Conservation (phyloP, 2,329 filamentous ascomycete species). For the Phyllosticta citribraziliensis region DNA sequence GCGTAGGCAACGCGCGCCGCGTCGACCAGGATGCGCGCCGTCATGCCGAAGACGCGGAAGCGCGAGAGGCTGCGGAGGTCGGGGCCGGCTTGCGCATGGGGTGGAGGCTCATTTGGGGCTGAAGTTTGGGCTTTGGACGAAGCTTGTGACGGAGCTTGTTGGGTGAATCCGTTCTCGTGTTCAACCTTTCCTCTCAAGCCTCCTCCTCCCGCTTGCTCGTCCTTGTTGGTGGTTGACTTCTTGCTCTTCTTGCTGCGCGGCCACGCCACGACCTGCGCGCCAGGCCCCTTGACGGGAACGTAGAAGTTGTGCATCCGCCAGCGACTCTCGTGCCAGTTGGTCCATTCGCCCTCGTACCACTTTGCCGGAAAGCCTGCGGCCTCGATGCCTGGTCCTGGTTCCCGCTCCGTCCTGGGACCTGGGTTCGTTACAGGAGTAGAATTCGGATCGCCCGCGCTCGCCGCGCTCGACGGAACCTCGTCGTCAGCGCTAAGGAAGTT, state of each 20-base stretch:
- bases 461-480: slow-evolving; percentile 25
- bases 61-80: slow-evolving; percentile 23
- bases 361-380: slow-evolving; percentile 37
- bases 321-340: slow-evolving; percentile 62
- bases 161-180: neutral
- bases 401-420: neutral
- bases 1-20: slow-evolving; percentile 75
- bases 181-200: slow-evolving; percentile 12
- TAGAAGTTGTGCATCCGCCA: slow-evolving; percentile 92
- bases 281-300: slow-evolving; percentile 66
- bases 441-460: slow-evolving; percentile 13
- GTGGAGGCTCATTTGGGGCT: too few relatives aligned
- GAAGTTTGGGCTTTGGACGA: too few relatives aligned
- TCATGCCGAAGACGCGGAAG: slow-evolving; percentile 93
- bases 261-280: slow-evolving; percentile 43
- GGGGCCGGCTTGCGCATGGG: neutral
- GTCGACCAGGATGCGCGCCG: slow-evolving; percentile 80
- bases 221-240: neutral
- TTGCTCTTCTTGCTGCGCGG: slow-evolving; percentile 27
- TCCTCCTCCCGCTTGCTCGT: neutral
- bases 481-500: slow-evolving; percentile 63
- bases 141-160: too few relatives aligned
- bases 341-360: slow-evolving; percentile 85
- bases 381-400: slow-evolving; percentile 13
- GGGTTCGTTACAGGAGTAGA: neutral